Evolutionary conservation across 768 basidiomycete species (phyloP).

Genomic region (Tulasnella sp.): DNA sequence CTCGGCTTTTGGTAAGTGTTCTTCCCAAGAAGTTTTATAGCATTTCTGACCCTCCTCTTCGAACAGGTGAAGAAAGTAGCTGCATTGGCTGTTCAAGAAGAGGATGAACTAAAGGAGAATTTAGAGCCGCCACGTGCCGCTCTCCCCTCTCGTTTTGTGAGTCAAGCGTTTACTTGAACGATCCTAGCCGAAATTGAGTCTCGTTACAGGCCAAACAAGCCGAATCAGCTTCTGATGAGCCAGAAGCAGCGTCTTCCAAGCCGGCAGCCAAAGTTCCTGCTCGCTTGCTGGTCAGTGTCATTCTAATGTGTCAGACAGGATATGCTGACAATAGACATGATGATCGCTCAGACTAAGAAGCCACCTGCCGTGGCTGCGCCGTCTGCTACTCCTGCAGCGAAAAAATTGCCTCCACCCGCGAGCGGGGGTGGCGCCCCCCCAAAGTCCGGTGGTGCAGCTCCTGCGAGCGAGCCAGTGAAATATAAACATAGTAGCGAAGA

Average conservation of each 20-base stretch:
- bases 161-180: background rate
- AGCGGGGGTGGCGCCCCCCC: slow-evolving; percentile 31
- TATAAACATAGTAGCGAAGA: slow-evolving; percentile 88
- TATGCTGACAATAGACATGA: slow-evolving; percentile 3
- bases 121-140: background rate
- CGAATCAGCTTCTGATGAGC: slow-evolving; percentile 16
- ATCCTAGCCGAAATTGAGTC: background rate
- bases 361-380: slow-evolving; percentile 28
- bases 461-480: slow-evolving; percentile 73
- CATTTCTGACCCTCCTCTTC: background rate
- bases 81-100: background rate
- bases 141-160: slow-evolving; percentile 1
- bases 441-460: slow-evolving; percentile 38
- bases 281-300: slow-evolving; percentile 32
- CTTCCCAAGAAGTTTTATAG: background rate
- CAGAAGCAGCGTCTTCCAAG: slow-evolving; percentile 30
- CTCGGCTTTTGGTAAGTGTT: slow-evolving; percentile 18
- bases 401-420: slow-evolving; percentile 37
- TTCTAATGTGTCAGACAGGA: slow-evolving; percentile 19
- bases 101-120: background rate
- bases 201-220: slow-evolving; percentile 9
- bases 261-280: slow-evolving; percentile 43
- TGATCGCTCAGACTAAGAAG: slow-evolving; percentile 43
- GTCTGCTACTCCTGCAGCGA: slow-evolving; percentile 22
- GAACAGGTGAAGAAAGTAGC: slow-evolving; percentile 8